These are phyloP conservation scores for Thalassiosira exigua DNA, from an alignment of 352 stramenopile genomes.

Conservation along the genomic window DNA sequence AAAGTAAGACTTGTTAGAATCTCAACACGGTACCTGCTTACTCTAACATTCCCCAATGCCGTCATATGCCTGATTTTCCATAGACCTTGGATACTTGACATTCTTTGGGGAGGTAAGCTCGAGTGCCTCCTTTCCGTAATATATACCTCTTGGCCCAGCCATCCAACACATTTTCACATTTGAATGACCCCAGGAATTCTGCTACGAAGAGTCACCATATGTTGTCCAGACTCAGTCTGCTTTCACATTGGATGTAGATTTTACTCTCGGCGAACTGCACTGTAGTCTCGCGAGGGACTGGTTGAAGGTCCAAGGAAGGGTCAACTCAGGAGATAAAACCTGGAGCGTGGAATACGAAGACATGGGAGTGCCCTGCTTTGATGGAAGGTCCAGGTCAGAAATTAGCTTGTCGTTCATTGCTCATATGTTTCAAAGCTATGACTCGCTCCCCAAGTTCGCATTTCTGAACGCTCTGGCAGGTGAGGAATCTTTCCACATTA, in stretches of 20 bases:
- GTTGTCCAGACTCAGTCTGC: conserved; percentile 52
- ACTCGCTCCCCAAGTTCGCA: conserved; percentile 60
- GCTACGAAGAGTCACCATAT: conserved; percentile 61
- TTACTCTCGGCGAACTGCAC: conserved; percentile 46
- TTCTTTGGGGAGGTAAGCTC: conserved; percentile 66
- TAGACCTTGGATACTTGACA: conserved; percentile 56
- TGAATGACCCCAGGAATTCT: conserved; percentile 56
- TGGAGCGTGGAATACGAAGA: conserved; percentile 39
- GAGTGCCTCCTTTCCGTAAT: not conserved
- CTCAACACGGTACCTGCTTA: not conserved
- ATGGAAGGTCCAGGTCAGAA: conserved; percentile 38
- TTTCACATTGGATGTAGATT: conserved; percentile 54
- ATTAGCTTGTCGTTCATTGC: conserved; percentile 58
- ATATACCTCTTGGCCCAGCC: not conserved
- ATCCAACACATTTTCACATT: not conserved
- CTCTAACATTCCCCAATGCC: too few species aligned
- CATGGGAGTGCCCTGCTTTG: conserved; percentile 48
- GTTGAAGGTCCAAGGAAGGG: conserved; percentile 14
- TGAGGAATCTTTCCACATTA: too few species aligned
- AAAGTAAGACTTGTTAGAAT: conserved; percentile 1
- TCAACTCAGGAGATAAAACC: conserved; percentile 15
- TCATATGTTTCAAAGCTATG: conserved; percentile 61
- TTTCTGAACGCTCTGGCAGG: conserved; percentile 71
- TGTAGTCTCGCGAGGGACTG: conserved; percentile 46
- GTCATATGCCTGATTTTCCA: too few species aligned